These are phyloP conservation scores for Nemania sp. DNA, from an alignment of 2,329 filamentous ascomycete species.

Conservation along the genomic window DNA sequence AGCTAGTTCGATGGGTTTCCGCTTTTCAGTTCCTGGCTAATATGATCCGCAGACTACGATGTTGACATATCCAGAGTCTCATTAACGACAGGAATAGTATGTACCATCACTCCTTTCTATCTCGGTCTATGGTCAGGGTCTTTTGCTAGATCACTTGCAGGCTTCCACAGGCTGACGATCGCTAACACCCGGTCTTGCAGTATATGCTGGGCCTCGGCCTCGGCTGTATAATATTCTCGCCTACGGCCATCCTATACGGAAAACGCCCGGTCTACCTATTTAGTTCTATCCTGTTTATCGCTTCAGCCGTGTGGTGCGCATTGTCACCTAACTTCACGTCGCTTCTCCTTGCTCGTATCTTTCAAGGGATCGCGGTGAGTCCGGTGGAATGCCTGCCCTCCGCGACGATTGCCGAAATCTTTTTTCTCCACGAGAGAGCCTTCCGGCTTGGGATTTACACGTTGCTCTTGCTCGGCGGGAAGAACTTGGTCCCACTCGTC, in stretches of 20 bases:
- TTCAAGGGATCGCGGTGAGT: slow-evolving; percentile 86
- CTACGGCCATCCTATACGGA: slow-evolving; percentile 87
- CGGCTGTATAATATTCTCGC: slow-evolving; percentile 81
- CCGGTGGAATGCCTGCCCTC: slow-evolving; percentile 92
- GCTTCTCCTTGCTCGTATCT: slow-evolving; percentile 78
- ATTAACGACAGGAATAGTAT: slow-evolving; percentile 58
- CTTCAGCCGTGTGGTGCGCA: slow-evolving; percentile 82
- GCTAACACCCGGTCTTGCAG: slow-evolving; percentile 3
- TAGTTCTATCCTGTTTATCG: slow-evolving; percentile 76
- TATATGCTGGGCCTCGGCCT: slow-evolving; percentile 94
- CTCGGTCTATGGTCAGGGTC: too few relatives aligned
- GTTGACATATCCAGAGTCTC: slow-evolving; percentile 75
- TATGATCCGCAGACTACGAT: slow-evolving; percentile 49
- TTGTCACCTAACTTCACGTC: slow-evolving; percentile 80
- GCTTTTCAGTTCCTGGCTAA: slow-evolving; percentile 22
- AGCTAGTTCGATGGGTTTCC: slow-evolving; percentile 41
- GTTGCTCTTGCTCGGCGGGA: slow-evolving; percentile 82
- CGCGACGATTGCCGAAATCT: slow-evolving; percentile 94
- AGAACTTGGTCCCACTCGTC: slow-evolving; percentile 86
- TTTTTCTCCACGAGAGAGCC: slow-evolving; percentile 91
- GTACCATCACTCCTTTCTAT: background rate
- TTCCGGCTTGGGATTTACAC: slow-evolving; percentile 92
- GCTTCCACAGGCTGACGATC: too few relatives aligned
- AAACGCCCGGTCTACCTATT: slow-evolving; percentile 89
- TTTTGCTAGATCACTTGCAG: too few relatives aligned